Base-by-base conservation (phyloP, 192 early-diverging fungal species). In the Coemansia sp. region DNA sequence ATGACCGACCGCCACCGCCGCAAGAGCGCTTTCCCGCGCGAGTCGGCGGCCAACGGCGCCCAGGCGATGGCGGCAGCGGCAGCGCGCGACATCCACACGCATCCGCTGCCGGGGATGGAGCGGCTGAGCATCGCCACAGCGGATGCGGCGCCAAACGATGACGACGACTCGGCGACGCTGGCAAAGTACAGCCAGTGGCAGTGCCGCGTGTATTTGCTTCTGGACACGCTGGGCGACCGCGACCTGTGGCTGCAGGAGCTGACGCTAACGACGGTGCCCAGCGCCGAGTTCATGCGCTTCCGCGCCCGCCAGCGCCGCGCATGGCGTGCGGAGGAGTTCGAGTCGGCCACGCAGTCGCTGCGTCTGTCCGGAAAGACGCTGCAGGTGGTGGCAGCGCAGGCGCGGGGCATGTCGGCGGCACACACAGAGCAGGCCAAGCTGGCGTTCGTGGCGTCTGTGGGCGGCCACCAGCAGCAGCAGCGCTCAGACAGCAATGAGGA, bases 1-100 rank as follows among this genome's bases (percentile, higher is more conserved):
- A 83, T 83, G 81, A 83, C 75, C 30, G 76, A 83, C 54, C 65
- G 77, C 11, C 82, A 83, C 27, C 72, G 82, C 17, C 62, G 82
- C 17, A 75, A 79, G 62, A 73, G 69, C 33, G 72, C 82, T 0
- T 70, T 70, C 50, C 82, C 82, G 30, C 68, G 79, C 57, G 36
- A 57, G 25, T 63, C 61, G 45, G 30, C 60, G 6, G 53, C 50
- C 4, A 42, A 30, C 1, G 66, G 52, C 23, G 55, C 48, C 3
- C 28, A 38, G 3, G 66, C 59, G 9, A 47, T 22, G 15, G 50
- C 59, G 10, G 37, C 29, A 8, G 65, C 59, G 1, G 57, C 65
- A 2, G 40, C 33, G 33, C 65, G 50, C 27, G 52, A 54, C 17
- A 54, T 54, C 29, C 7, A 31, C 23, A 44, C 29, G 44, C 60